Evolutionary conservation across 345 rosid genomes (phyloP).

Genomic region (Hibiscus trionum): DNA sequence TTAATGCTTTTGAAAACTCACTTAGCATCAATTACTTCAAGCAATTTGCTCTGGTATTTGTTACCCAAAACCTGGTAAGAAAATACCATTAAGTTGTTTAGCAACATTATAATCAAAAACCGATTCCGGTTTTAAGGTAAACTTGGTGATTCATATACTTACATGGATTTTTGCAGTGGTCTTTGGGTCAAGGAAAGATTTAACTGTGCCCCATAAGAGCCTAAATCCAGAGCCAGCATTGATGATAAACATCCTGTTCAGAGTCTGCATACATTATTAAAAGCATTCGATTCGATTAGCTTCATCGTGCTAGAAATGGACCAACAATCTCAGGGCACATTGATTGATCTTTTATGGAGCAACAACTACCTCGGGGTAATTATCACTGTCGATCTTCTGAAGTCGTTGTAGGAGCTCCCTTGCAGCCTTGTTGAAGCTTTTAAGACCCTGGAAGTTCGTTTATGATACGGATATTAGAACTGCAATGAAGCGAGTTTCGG

Average conservation of each 20-base stretch:
- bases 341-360: neutral
- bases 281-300: constrained; percentile 16
- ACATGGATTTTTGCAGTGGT: constrained; percentile 87
- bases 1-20: constrained; percentile 16
- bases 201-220: constrained; percentile 78
- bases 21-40: constrained; percentile 77
- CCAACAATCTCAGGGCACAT: neutral
- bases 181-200: constrained; percentile 80
- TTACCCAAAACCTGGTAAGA: constrained; percentile 70
- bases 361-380: constrained; percentile 76
- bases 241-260: constrained; percentile 91
- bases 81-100: constrained; percentile 8
- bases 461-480: neutral
- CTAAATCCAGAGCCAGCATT: constrained; percentile 92
- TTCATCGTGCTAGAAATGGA: neutral
- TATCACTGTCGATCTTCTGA: constrained; percentile 83
- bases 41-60: constrained; percentile 86
- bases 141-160: constrained; percentile 9
- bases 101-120: constrained; percentile 6
- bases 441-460: constrained; percentile 59
- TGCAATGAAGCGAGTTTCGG: neutral
- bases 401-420: constrained; percentile 69
- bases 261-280: constrained; percentile 39
- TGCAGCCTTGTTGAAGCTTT: constrained; percentile 72
- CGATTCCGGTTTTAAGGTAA: neutral